Percentiles rank a stretch among this genome's conserved stretches.
These are phyloP conservation scores for Penicillium oxalicum DNA, from an alignment of 2,329 filamentous ascomycete genomes.

Conservation along the genomic window DNA sequence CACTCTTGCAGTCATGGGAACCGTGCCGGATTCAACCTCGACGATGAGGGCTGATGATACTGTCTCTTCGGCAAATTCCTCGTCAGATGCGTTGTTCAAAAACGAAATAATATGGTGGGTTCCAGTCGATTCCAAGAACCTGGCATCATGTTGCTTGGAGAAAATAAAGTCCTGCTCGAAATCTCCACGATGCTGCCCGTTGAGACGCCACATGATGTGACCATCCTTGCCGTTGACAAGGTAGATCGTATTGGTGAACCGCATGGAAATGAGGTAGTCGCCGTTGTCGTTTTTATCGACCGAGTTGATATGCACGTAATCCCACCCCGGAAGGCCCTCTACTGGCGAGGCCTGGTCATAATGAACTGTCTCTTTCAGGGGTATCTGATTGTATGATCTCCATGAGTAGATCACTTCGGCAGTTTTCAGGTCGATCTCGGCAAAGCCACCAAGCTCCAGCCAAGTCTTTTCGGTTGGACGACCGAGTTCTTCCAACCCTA, in stretches of 20 bases:
- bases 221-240: slow-evolving; percentile 31
- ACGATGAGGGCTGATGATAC: slow-evolving; percentile 27
- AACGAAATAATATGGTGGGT: slow-evolving; percentile 30
- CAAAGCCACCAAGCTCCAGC: slow-evolving; percentile 28
- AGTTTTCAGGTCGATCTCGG: slow-evolving; percentile 29
- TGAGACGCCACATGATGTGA: slow-evolving; percentile 34
- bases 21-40: slow-evolving; percentile 22
- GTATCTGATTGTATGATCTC: slow-evolving; percentile 28
- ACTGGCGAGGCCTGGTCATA: slow-evolving; percentile 8
- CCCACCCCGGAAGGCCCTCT: slow-evolving; percentile 24
- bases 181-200: slow-evolving; percentile 24
- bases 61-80: slow-evolving; percentile 21
- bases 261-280: slow-evolving; percentile 36
- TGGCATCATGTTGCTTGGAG: slow-evolving; percentile 35
- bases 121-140: slow-evolving; percentile 25
- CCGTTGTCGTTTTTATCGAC: slow-evolving; percentile 35
- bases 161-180: slow-evolving; percentile 31
- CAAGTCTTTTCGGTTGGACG: slow-evolving; percentile 22
- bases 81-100: slow-evolving; percentile 32
- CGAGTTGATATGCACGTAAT: slow-evolving; percentile 37
- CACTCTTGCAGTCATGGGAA: slow-evolving; percentile 24
- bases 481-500: slow-evolving; percentile 20
- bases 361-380: slow-evolving; percentile 20
- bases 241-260: slow-evolving; percentile 36
- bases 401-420: slow-evolving; percentile 30